phyloP scores from a whole-genome alignment of 169 alveolate genomes.

The Cryptosporidium ubiquitum region DNA sequence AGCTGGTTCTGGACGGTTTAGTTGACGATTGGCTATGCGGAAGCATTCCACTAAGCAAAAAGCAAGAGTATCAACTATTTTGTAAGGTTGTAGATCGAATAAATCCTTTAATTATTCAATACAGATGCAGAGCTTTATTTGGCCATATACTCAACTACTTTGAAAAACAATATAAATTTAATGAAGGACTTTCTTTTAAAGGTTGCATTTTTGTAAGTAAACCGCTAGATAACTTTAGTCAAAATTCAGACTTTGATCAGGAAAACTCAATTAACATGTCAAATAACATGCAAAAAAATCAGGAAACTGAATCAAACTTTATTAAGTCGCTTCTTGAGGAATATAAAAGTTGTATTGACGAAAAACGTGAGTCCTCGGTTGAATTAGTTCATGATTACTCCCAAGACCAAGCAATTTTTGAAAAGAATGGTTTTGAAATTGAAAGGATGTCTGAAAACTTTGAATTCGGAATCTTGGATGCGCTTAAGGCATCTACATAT shows the following conservation, averaged over 20 bases:
- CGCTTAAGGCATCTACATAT: slow-evolving; percentile 42
- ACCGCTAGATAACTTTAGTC: neutral
- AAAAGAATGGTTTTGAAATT: neutral
- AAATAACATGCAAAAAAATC: neutral
- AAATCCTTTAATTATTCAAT: slow-evolving; percentile 17
- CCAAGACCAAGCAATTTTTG: neutral
- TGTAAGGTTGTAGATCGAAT: slow-evolving; percentile 49
- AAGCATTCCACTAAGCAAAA: slow-evolving; percentile 56
- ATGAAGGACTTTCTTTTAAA: neutral
- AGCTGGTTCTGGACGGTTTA: slow-evolving; percentile 29
- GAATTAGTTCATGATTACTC: neutral
- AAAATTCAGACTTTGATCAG: neutral
- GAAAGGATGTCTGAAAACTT: slow-evolving; percentile 6
- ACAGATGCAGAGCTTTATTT: slow-evolving; percentile 48
- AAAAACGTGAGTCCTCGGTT: neutral
- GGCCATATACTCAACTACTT: slow-evolving; percentile 27
- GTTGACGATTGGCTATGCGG: slow-evolving; percentile 71
- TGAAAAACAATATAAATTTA: neutral
- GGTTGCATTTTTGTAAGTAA: slow-evolving; percentile 38
- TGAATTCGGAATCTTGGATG: slow-evolving; percentile 64
- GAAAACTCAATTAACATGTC: slow-evolving; percentile 4
- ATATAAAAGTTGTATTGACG: neutral
- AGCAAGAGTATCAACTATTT: slow-evolving; percentile 67
- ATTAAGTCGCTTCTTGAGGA: slow-evolving; percentile 7
- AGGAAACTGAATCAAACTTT: neutral